Conservation (phyloP, 768 basidiomycete genomes). For the Macrolepiota dolichaula region DNA sequence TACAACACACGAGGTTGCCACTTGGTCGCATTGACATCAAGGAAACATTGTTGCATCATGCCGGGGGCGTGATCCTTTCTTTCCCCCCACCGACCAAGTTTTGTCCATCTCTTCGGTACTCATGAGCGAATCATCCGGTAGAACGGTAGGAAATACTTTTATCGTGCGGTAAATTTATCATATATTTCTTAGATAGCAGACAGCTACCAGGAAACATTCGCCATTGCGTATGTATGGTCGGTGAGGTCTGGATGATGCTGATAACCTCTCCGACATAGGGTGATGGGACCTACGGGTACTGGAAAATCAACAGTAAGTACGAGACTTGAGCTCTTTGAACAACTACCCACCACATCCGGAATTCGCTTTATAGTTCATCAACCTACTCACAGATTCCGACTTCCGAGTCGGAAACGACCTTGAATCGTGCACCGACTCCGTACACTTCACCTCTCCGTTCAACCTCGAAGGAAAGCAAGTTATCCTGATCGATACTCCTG, state of each 20-base stretch:
- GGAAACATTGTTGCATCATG: not conserved
- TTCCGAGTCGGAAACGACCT: constrained; percentile 42
- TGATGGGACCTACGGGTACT: constrained; percentile 38
- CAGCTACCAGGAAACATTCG: not conserved
- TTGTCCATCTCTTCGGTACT: not conserved
- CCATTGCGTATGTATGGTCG: constrained; percentile 1
- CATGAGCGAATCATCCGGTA: constrained; percentile 6
- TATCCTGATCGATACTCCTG: constrained; percentile 55
- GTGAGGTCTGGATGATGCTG: no score
- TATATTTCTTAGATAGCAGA: not conserved
- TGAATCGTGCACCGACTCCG: constrained; percentile 47
- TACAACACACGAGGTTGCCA: not conserved
- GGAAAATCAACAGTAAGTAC: constrained; percentile 35
- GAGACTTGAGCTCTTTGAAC: not conserved
- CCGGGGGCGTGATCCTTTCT: not conserved
- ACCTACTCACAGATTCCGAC: constrained; percentile 45
- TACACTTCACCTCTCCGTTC: constrained; percentile 41
- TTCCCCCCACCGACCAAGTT: not conserved
- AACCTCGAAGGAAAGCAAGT: constrained; percentile 37
- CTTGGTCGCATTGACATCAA: not conserved
- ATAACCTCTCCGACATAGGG: constrained; percentile 15
- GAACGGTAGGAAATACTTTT: not conserved
- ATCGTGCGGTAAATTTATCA: not conserved
- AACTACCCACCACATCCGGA: not conserved
- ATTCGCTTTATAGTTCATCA: constrained; percentile 43